A percentile compares a stretch with the other conserved stretches of the same genome.
phyloP scores from a whole-genome alignment of 768 basidiomycete species.

The Phylloporus scabripes region DNA sequence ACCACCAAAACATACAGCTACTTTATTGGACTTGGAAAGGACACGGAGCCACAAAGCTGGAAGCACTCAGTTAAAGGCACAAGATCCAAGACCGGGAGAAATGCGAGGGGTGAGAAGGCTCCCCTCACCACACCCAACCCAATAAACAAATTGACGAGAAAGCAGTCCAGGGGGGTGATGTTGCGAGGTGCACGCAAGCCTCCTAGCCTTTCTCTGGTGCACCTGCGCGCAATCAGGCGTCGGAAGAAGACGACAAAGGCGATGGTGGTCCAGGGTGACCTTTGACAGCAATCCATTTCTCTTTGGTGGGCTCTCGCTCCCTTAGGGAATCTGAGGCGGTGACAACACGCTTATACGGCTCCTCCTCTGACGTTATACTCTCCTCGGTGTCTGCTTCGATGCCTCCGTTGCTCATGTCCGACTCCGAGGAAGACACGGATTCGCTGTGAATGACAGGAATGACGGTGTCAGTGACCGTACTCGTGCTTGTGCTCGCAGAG shows the following conservation, averaged over 20 bases:
- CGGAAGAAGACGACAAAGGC: conserved; percentile 2
- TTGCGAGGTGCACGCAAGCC: not conserved
- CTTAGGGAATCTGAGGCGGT: conserved; percentile 10
- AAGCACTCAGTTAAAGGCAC: conserved; percentile 14
- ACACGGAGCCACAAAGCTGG: conserved; percentile 11
- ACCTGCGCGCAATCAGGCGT: conserved; percentile 2
- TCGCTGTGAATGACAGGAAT: conserved; percentile 22
- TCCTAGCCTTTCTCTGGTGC: not conserved
- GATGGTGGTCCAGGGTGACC: conserved; percentile 27
- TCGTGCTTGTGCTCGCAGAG: conserved; percentile 3
- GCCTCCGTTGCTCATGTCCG: conserved; percentile 52
- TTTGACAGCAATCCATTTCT: conserved; percentile 79
- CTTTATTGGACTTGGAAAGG: conserved; percentile 20
- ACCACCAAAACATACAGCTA: conserved; percentile 16
- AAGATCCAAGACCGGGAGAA: conserved; percentile 5
- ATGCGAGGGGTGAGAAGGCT: not conserved
- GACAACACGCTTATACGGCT: conserved; percentile 40
- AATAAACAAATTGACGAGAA: not conserved
- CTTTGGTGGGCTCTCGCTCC: conserved; percentile 35
- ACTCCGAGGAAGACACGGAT: conserved; percentile 50
- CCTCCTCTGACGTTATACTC: conserved; percentile 69
- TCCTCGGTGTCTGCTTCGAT: conserved; percentile 74
- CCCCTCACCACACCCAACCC: not conserved
- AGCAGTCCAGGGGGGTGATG: conserved; percentile 8
- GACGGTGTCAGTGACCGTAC: conserved; percentile 12